Evolutionary conservation across 495 filamentous ascomycete genomes (phyloP).

Genomic region (Pyrenula aspistea): DNA sequence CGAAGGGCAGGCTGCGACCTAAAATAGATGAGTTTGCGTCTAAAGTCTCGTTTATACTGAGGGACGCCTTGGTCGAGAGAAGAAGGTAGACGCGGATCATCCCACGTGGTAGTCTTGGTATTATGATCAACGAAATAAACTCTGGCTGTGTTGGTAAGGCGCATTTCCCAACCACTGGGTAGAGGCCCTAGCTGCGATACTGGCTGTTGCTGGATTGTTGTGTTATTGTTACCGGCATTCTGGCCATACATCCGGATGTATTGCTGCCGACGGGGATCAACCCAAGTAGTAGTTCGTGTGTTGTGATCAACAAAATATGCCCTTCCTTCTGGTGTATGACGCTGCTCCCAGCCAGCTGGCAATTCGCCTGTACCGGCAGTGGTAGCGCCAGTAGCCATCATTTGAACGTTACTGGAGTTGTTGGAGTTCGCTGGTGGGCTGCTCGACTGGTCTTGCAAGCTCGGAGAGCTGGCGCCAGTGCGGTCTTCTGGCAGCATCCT

Average conservation of each 20-base stretch:
- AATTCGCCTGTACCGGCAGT: slow-evolving; percentile 92
- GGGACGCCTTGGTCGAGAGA: slow-evolving; percentile 97
- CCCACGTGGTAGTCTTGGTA: slow-evolving; percentile 99
- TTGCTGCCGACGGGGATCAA: slow-evolving; percentile 95
- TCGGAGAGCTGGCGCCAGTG: slow-evolving; percentile 87
- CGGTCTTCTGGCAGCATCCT: slow-evolving; percentile 92
- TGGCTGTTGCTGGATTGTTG: slow-evolving; percentile 89
- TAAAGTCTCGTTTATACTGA: slow-evolving; percentile 98
- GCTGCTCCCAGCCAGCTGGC: slow-evolving; percentile 90
- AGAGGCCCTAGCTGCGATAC: slow-evolving; percentile 95
- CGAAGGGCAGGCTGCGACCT: slow-evolving; percentile 92
- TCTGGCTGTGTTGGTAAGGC: slow-evolving; percentile 90
- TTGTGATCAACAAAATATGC: slow-evolving; percentile 99
- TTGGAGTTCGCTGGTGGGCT: slow-evolving; percentile 11
- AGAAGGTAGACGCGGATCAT: slow-evolving; percentile 88
- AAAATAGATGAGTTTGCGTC: slow-evolving; percentile 98
- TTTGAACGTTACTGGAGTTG: slow-evolving; percentile 54
- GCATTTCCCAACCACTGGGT: slow-evolving; percentile 99
- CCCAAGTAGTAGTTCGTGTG: slow-evolving; percentile 96
- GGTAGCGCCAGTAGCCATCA: slow-evolving; percentile 92
- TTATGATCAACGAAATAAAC: slow-evolving; percentile 99
- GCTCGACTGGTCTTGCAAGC: slow-evolving; percentile 48
- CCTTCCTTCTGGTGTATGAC: slow-evolving; percentile 87
- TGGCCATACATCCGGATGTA: slow-evolving; percentile 96
- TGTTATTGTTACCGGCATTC: slow-evolving; percentile 58